Percentiles rank a stretch among this genome's conserved stretches.
Conservation (phyloP, 306 rosid species). For the Fragaria ananassa region DNA sequence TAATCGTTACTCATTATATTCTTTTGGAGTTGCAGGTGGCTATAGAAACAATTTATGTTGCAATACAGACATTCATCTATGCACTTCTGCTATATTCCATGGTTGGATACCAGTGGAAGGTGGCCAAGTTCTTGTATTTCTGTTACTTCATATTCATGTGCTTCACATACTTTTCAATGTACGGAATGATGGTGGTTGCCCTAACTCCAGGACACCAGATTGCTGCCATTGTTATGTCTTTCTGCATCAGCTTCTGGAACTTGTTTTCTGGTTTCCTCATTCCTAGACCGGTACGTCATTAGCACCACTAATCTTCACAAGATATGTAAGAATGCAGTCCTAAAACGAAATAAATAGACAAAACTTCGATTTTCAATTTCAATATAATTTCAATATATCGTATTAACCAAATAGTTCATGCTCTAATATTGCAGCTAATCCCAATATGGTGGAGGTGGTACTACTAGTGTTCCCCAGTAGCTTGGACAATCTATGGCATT, state of each 20-base stretch:
- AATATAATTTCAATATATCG: not conserved
- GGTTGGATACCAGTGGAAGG: slow-evolving; percentile 51
- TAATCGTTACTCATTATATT: not conserved
- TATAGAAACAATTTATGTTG: slow-evolving; percentile 54
- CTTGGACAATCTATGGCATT: slow-evolving; percentile 35
- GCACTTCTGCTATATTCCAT: slow-evolving; percentile 41
- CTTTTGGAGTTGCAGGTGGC: slow-evolving; percentile 42
- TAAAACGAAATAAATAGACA: not conserved
- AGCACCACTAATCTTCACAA: not conserved
- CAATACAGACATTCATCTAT: slow-evolving; percentile 38
- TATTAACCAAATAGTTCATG: not conserved
- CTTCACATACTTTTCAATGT: slow-evolving; percentile 57
- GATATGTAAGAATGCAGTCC: not conserved
- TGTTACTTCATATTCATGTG: slow-evolving; percentile 59
- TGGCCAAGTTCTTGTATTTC: slow-evolving; percentile 48
- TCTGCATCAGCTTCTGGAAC: slow-evolving; percentile 63
- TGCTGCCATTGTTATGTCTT: slow-evolving; percentile 49
- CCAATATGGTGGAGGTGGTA: slow-evolving; percentile 43
- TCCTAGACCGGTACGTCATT: slow-evolving; percentile 45
- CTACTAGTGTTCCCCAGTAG: slow-evolving; percentile 34
- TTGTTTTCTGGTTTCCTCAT: slow-evolving; percentile 66
- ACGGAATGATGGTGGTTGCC: slow-evolving; percentile 69
- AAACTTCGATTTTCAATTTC: not conserved
- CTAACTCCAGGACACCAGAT: slow-evolving; percentile 52
- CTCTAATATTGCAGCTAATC: slow-evolving; percentile 25